Percentiles rank a stretch among this genome's conserved stretches.
Evolutionary conservation across 2,329 filamentous ascomycete genomes (phyloP).

Genomic region (Camillea tinctor): DNA sequence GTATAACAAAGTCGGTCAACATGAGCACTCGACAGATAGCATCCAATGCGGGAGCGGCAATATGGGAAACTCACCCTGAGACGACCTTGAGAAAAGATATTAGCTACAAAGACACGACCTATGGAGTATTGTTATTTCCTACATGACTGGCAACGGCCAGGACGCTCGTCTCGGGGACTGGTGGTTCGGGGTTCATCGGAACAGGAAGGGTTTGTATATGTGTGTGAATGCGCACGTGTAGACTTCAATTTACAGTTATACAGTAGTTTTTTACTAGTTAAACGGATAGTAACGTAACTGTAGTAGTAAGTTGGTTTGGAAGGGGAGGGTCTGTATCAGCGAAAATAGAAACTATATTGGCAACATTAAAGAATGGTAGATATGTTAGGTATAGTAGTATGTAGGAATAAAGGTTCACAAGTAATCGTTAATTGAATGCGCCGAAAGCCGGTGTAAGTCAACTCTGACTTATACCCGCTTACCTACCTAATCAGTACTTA

Average conservation of each 20-base stretch:
- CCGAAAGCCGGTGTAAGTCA: constrained; percentile 18
- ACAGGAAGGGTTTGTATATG: background rate
- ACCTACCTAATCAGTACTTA: no score
- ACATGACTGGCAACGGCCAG: constrained; percentile 95
- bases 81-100: constrained; percentile 57
- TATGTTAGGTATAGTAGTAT: background rate
- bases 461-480: background rate
- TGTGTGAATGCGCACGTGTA: no score
- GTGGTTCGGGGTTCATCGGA: constrained; percentile 40
- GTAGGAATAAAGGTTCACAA: no score
- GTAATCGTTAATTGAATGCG: constrained; percentile 5
- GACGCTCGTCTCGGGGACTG: constrained; percentile 62
- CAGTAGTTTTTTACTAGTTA: no score
- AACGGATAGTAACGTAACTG: no score
- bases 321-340: no score
- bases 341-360: no score
- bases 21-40: constrained; percentile 11
- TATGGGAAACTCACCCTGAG: constrained; percentile 60
- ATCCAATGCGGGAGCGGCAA: constrained; percentile 8
- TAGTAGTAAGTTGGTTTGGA: no score
- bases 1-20: constrained; percentile 24
- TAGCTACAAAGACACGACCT: constrained; percentile 27
- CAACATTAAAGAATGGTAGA: background rate
- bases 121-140: constrained; percentile 26
- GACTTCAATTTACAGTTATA: no score